Percentiles rank a stretch among this genome's conserved stretches.
These are phyloP conservation scores for Chaetomiaceae sp. DNA, from an alignment of 2,329 filamentous ascomycete species.

Conservation along the genomic window DNA sequence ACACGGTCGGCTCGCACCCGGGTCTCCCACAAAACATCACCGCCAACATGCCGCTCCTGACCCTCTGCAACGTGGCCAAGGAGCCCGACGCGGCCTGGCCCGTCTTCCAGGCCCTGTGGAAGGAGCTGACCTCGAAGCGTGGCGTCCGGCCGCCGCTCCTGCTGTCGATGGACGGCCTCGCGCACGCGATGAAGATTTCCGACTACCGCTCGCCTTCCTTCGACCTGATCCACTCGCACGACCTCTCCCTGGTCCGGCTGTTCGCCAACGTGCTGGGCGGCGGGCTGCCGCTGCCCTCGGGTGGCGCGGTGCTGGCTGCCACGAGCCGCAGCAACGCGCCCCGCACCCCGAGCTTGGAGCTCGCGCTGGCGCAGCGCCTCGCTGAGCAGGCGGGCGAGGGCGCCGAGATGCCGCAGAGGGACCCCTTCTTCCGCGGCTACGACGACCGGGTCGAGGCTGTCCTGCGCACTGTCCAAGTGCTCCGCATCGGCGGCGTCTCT, in stretches of 20 bases:
- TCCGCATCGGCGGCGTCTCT: slow-evolving; percentile 61
- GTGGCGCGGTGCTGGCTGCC: slow-evolving; percentile 71
- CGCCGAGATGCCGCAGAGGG: slow-evolving; percentile 32
- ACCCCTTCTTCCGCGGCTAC: slow-evolving; percentile 52
- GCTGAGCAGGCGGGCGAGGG: slow-evolving; percentile 33
- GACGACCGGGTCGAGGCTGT: slow-evolving; percentile 50
- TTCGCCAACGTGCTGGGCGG: slow-evolving; percentile 70
- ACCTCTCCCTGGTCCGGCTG: slow-evolving; percentile 68
- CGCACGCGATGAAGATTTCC: slow-evolving; percentile 72
- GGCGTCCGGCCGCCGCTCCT: slow-evolving; percentile 54
- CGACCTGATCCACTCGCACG: slow-evolving; percentile 76
- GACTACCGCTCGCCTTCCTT: slow-evolving; percentile 68
- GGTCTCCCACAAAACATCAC: slow-evolving; percentile 44
- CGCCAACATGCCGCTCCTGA: slow-evolving; percentile 56
- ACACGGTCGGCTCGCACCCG: slow-evolving; percentile 40
- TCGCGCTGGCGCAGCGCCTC: slow-evolving; percentile 55
- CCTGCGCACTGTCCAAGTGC: slow-evolving; percentile 44
- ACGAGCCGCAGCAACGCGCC: slow-evolving; percentile 67
- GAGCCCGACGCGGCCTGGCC: slow-evolving; percentile 75
- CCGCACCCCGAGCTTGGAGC: slow-evolving; percentile 58
- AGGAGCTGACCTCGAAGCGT: slow-evolving; percentile 55
- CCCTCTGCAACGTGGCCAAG: slow-evolving; percentile 63
- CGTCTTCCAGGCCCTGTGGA: slow-evolving; percentile 74
- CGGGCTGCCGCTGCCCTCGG: slow-evolving; percentile 54
- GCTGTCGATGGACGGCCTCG: slow-evolving; percentile 70